Conservation (phyloP, 2,329 filamentous ascomycete species). For the Penicillium sp. region DNA sequence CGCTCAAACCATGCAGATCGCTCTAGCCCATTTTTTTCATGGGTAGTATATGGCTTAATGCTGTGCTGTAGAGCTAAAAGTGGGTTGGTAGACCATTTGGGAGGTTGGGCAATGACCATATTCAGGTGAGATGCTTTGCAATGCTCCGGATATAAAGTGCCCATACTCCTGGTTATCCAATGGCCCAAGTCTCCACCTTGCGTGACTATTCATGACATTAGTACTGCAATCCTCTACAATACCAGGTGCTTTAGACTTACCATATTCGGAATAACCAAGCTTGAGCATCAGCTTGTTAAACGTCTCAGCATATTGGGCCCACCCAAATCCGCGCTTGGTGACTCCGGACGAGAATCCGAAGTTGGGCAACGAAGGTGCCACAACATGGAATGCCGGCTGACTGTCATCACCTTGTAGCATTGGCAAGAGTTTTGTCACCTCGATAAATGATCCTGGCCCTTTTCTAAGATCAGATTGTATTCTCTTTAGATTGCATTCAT, state of each 20-base stretch:
- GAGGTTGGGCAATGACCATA: constrained; percentile 51
- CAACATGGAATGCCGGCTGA: constrained; percentile 52
- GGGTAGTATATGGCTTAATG: constrained; percentile 15
- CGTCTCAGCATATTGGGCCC: constrained; percentile 64
- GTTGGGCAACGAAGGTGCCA: constrained; percentile 57
- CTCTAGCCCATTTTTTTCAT: constrained; percentile 17
- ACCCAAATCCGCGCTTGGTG: constrained; percentile 51
- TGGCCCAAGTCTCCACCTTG: constrained; percentile 72
- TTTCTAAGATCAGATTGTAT: constrained; percentile 19
- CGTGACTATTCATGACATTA: constrained; percentile 28
- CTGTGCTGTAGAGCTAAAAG: constrained; percentile 47
- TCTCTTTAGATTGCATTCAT: background rate
- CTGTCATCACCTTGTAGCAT: constrained; percentile 38
- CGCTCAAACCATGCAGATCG: constrained; percentile 19
- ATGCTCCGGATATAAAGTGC: constrained; percentile 57
- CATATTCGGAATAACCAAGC: constrained; percentile 65
- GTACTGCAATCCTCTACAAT: background rate
- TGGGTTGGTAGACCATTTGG: constrained; percentile 54
- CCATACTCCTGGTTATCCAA: constrained; percentile 63
- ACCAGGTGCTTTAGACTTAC: constrained; percentile 20
- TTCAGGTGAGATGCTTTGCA: constrained; percentile 65
- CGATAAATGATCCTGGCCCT: constrained; percentile 66
- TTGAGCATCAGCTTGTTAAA: constrained; percentile 68
- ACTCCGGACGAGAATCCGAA: constrained; percentile 55
- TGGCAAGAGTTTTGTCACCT: constrained; percentile 48